These are phyloP conservation scores for Leptosphaerulina australis DNA, from an alignment of 2,329 filamentous ascomycete genomes.

Conservation along the genomic window DNA sequence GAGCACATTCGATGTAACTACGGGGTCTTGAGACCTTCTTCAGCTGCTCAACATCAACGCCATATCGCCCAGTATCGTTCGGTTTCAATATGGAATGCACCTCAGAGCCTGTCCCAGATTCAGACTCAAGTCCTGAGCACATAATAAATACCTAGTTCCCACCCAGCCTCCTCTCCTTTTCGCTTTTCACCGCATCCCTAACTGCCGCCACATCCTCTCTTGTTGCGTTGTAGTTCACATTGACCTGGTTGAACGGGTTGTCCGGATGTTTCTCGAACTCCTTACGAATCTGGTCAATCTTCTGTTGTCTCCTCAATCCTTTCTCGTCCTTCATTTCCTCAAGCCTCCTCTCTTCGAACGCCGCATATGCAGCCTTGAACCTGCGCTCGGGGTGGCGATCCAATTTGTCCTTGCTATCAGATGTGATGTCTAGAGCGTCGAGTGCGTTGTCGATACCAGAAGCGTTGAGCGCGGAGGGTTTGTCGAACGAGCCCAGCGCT, in stretches of 20 bases:
- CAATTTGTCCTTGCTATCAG: constrained; percentile 69
- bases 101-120: not conserved
- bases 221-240: constrained; percentile 74
- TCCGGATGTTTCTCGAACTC: constrained; percentile 95
- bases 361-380: constrained; percentile 83
- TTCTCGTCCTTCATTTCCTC: constrained; percentile 86
- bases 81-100: not conserved
- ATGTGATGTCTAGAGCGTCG: constrained; percentile 77
- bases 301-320: constrained; percentile 81
- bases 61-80: not conserved
- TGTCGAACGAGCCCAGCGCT: constrained; percentile 54
- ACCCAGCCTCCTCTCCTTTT: constrained; percentile 73
- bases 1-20: too few species aligned
- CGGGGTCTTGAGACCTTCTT: too few species aligned
- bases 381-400: constrained; percentile 88
- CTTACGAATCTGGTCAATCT: constrained; percentile 80
- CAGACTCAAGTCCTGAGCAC: not conserved
- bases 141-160: constrained; percentile 2
- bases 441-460: constrained; percentile 92
- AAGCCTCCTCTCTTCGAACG: constrained; percentile 80
- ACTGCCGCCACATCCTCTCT: constrained; percentile 76
- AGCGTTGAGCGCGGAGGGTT: constrained; percentile 70
- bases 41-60: not conserved
- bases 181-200: constrained; percentile 69
- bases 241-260: constrained; percentile 92